Evolutionary conservation across 208 protist species (phyloP).

Genomic region (Wallacemonas rigidus): DNA sequence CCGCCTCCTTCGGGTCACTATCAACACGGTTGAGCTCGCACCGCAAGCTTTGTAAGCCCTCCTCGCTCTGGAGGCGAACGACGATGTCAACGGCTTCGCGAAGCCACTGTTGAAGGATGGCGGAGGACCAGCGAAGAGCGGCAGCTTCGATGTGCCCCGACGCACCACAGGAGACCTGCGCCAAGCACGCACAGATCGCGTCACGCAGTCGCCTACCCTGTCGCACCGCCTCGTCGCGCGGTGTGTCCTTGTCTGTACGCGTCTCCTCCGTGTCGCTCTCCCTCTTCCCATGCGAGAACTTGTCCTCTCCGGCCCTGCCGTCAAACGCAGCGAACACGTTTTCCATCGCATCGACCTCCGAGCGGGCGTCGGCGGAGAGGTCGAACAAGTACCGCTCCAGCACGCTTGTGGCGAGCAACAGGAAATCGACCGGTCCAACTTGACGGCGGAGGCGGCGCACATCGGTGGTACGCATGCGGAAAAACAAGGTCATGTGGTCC

Average conservation of each 20-base stretch:
- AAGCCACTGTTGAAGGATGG: background rate
- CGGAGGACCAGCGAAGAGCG: background rate
- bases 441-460: background rate
- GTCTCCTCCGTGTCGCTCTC: too few relatives aligned
- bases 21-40: background rate
- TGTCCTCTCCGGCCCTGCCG: too few relatives aligned
- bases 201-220: too few relatives aligned
- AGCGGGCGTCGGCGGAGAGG: background rate
- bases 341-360: background rate
- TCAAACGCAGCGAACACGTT: background rate
- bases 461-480: background rate
- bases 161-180: background rate
- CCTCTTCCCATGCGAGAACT: too few relatives aligned
- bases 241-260: too few relatives aligned
- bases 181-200: background rate
- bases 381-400: background rate
- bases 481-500: background rate
- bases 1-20: too few relatives aligned
- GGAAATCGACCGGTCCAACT: background rate
- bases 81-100: slow-evolving; percentile 1
- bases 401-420: background rate
- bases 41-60: background rate
- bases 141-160: background rate
- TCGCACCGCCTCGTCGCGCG: too few relatives aligned
- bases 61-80: background rate